These are phyloP conservation scores for Alternaria triticina DNA, from an alignment of 2,329 filamentous ascomycete genomes.

Conservation along the genomic window DNA sequence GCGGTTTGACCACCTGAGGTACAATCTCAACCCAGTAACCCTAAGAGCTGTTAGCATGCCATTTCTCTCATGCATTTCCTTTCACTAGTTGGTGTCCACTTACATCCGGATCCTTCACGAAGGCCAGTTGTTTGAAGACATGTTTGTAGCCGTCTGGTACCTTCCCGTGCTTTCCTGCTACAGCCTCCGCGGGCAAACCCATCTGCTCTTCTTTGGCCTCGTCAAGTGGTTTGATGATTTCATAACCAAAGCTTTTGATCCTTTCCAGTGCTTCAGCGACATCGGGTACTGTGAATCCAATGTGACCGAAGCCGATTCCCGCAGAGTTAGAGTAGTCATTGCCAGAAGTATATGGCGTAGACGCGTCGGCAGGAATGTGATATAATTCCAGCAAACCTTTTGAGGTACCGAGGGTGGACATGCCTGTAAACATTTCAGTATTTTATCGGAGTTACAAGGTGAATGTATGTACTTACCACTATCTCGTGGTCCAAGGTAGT, in stretches of 20 bases:
- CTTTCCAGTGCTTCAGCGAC: conserved; percentile 31
- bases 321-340: conserved; percentile 29
- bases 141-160: conserved; percentile 37
- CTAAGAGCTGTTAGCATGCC: conserved; percentile 20
- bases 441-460: background rate
- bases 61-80: background rate
- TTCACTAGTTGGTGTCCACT: conserved; percentile 10
- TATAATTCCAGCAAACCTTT: conserved; percentile 43
- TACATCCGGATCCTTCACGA: conserved; percentile 46
- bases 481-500: conserved; percentile 42
- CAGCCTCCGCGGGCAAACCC: conserved; percentile 28
- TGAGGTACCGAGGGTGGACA: conserved; percentile 25
- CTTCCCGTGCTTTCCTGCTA: conserved; percentile 17
- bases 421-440: conserved; percentile 11
- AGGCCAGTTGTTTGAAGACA: conserved; percentile 41
- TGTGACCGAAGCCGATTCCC: conserved; percentile 41
- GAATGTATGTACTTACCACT: conserved; percentile 10
- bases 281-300: conserved; percentile 46
- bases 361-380: conserved; percentile 35
- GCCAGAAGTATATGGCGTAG: conserved; percentile 29
- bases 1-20: conserved; percentile 25
- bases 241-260: conserved; percentile 28
- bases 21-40: conserved; percentile 42
- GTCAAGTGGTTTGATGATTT: conserved; percentile 37
- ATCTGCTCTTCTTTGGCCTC: conserved; percentile 33